Base-by-base conservation (phyloP, 495 filamentous ascomycete genomes). In the Aspergillus egyptiacus region DNA sequence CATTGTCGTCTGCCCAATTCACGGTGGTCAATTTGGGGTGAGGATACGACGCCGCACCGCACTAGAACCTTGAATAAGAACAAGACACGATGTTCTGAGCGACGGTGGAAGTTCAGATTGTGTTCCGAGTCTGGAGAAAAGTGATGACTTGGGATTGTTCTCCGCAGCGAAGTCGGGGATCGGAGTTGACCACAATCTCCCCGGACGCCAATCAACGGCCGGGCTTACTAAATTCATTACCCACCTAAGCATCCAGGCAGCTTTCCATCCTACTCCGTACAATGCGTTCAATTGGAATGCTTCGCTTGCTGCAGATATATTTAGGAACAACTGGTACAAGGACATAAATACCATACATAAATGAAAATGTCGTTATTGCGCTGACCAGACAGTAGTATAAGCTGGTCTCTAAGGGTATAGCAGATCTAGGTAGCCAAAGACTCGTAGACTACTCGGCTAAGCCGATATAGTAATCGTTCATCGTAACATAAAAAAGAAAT, bases 141-240 rank as follows among this genome's bases (percentile, higher is more conserved):
- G 43, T 44, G 55, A 50, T 25, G 35, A 38, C 13, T 2, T 31
- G 2, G 14, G 27, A 28, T 14, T 25, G 32, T 32, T 32, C 57
- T 60, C 54, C 51, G 52, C 54, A 51, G 46, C 55, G 46, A 58
- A 54, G 46, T 64, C 54, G 57, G 57, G 51, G 48, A 5, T 40
- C 65, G 61, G 62, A 67, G 56, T 62, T 58, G 48, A 40, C 23
- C 50, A 35, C 14, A 15, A 34, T 32, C 61, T 65, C 62, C 65
- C 63, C 56, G 48, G 25, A 5, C 38, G 48, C 46, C 64, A 65
- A 68, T 65, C 58, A 53, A 1, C 7, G 20, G 6, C 8, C 48
- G 18, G 24, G 11, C 48, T 58, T 65, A 60, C 56, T 63, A 56
- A 64, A 45, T 31, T 31, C 28, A 31, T 31, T 31, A 31, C 4